Percentiles rank a stretch among this genome's conserved stretches.
These are phyloP conservation scores for Phoma sp. DNA, from an alignment of 2,329 filamentous ascomycete genomes.

Conservation along the genomic window DNA sequence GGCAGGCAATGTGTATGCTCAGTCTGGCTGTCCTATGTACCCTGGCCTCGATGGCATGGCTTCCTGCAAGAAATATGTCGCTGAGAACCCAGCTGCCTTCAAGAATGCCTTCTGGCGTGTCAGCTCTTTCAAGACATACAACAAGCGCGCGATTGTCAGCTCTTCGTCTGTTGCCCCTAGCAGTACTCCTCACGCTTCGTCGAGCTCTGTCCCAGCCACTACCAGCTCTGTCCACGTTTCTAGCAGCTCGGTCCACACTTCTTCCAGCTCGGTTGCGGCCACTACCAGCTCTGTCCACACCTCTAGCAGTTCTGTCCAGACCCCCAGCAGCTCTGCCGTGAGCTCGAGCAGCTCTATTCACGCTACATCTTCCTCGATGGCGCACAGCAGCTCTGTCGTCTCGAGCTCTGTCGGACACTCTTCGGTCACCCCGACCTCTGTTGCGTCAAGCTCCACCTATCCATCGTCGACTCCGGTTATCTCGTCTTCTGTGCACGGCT, in stretches of 20 bases:
- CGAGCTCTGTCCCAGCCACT: neutral
- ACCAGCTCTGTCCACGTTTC: neutral
- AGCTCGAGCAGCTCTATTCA: neutral
- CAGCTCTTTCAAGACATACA: constrained; percentile 38
- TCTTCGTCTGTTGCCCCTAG: constrained; percentile 21
- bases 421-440: constrained; percentile 2
- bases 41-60: constrained; percentile 15
- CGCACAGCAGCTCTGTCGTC: constrained; percentile 4
- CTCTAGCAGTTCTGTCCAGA: neutral
- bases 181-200: constrained; percentile 13
- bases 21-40: constrained; percentile 59
- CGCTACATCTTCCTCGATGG: constrained; percentile 1
- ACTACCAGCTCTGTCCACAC: neutral
- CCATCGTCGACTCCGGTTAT: constrained; percentile 2
- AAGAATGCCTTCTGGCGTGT: constrained; percentile 76
- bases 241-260: neutral
- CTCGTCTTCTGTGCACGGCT: neutral
- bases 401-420: neutral
- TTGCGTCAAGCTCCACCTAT: constrained; percentile 9
- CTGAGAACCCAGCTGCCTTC: constrained; percentile 71
- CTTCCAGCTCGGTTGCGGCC: neutral
- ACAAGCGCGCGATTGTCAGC: constrained; percentile 15
- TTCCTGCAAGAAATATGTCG: constrained; percentile 73
- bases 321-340: neutral
- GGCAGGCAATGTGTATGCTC: constrained; percentile 73